phyloP scores from a whole-genome alignment of 73 alveolate genomes.

The Paraurostyla sp. region DNA sequence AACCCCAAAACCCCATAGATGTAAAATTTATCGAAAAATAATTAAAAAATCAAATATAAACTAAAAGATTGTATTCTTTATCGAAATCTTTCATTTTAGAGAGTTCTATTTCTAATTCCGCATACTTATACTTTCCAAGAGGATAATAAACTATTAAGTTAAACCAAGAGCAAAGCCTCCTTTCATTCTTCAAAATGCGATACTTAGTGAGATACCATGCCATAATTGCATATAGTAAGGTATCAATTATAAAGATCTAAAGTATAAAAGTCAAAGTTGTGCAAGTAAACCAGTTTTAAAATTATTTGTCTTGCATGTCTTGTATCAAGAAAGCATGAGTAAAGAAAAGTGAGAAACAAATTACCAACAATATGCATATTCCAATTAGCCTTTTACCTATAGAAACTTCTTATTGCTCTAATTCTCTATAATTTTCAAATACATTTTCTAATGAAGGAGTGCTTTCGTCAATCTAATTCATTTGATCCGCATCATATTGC shows the following conservation, averaged over 20 bases:
- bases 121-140: background rate
- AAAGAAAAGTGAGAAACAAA: background rate
- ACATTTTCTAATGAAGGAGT: constrained; percentile 17
- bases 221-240: background rate
- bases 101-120: constrained; percentile 6
- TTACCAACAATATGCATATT: background rate
- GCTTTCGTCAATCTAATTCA: background rate
- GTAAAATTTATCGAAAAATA: too few species aligned
- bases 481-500: too few species aligned
- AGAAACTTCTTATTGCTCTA: background rate
- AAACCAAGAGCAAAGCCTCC: background rate
- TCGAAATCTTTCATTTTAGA: constrained; percentile 30
- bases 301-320: background rate
- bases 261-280: background rate
- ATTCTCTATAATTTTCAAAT: constrained; percentile 1
- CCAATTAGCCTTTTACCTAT: background rate
- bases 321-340: background rate
- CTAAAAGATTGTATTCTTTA: background rate
- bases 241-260: constrained; percentile 4
- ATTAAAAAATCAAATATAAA: background rate
- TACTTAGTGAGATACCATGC: background rate
- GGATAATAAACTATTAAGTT: background rate
- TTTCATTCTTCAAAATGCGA: background rate
- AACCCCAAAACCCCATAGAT: too few species aligned
- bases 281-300: constrained; percentile 35